Evolutionary conservation across 495 filamentous ascomycete genomes (phyloP).

Genomic region (Aspergillus steynii): DNA sequence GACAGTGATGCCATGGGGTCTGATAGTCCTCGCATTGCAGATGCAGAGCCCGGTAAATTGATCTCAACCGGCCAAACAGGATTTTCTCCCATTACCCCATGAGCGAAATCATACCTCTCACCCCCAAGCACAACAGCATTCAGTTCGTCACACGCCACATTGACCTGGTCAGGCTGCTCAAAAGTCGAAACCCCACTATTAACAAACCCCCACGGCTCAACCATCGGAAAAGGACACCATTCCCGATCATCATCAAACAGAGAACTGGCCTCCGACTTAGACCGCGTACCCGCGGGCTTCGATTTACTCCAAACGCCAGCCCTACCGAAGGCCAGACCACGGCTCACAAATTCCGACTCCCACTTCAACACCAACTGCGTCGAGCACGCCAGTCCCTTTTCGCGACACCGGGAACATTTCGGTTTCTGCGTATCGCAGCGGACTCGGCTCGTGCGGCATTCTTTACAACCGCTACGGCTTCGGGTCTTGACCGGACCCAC

Average conservation of each 20-base stretch:
- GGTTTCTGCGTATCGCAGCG: slow-evolving; percentile 47
- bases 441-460: slow-evolving; percentile 46
- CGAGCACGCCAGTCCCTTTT: slow-evolving; percentile 39
- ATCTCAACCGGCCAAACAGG: not conserved
- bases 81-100: not conserved
- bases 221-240: slow-evolving; percentile 32
- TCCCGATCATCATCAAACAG: slow-evolving; percentile 24
- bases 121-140: slow-evolving; percentile 21
- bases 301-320: slow-evolving; percentile 46
- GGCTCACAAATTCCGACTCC: slow-evolving; percentile 47
- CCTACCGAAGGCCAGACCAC: slow-evolving; percentile 46
- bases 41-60: not conserved
- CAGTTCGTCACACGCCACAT: slow-evolving; percentile 30
- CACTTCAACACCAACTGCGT: slow-evolving; percentile 46
- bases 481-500: slow-evolving; percentile 46
- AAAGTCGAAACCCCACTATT: slow-evolving; percentile 39
- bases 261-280: slow-evolving; percentile 17
- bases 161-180: slow-evolving; percentile 29
- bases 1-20: slow-evolving; percentile 21
- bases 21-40: slow-evolving; percentile 7
- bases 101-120: not conserved
- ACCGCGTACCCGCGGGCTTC: slow-evolving; percentile 11
- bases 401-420: slow-evolving; percentile 39
- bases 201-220: slow-evolving; percentile 40
- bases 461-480: slow-evolving; percentile 44